Base-by-base conservation (phyloP, 306 rosid genomes). In the Rubus parviflorus region DNA sequence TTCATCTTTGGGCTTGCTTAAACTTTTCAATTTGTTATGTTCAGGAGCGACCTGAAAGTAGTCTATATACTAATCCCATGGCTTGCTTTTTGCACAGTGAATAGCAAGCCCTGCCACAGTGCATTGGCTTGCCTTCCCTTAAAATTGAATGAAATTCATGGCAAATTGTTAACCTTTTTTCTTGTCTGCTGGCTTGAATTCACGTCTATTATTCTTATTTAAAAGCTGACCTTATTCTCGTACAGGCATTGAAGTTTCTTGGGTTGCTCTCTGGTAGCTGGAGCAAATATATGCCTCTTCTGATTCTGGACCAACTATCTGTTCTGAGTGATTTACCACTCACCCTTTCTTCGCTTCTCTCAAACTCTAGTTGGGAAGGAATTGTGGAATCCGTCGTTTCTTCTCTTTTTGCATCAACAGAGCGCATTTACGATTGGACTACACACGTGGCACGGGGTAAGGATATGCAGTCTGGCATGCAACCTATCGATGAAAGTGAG, bases 211-310 rank as follows among this genome's bases (percentile, higher is more conserved):
- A 62, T 57, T 22, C 11, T 54, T 19, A n/a, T 53, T 38, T 37
- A 54, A 62, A 74, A 38, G 17, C 82, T 76, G 68, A 48, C 37
- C 13, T 45, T 72, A 43, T 77, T 69, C 66, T 78, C 23, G 60
- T 80, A 51, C 90, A 95, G 97, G 93, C 91, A 3, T 74, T 92
- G 76, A 89, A 68, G 72, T 92, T 92, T 87, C 72, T 90, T 45
- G 97, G 95, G 72, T 84, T 92, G 75, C 85, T 95, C 25, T 89
- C 97, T 13, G 93, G 96, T 72, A 73, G 88, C 83, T 87, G 89
- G 84, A 82, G 97, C 92, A 90, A 94, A 82, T 94, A 92, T 62
- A 90, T 94, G 97, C 92, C 98, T 62, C 51, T 90, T 19, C 89
- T 95, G 81, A 86, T 85, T 56, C 84, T 89, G 75, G 93, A 95